Percentiles rank a stretch among this genome's conserved stretches.
phyloP scores from a whole-genome alignment of 805 yeast species.

The Wickerhamomyces mucosus region DNA sequence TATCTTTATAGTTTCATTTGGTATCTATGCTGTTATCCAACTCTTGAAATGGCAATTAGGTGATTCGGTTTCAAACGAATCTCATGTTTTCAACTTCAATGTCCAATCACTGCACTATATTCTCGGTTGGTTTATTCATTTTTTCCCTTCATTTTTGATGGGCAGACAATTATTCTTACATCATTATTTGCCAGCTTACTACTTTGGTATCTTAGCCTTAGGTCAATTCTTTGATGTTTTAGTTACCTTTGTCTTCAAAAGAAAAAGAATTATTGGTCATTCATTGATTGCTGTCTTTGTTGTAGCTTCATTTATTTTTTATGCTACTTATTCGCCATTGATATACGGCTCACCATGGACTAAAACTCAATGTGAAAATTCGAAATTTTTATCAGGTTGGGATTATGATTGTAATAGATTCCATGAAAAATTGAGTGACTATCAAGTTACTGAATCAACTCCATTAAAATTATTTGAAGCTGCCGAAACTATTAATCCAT shows the following conservation, averaged over 20 bases:
- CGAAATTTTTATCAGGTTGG: conserved; percentile 63
- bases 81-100: conserved; percentile 55
- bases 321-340: conserved; percentile 56
- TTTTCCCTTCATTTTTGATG: conserved; percentile 75
- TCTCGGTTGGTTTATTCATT: conserved; percentile 66
- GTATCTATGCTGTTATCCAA: conserved; percentile 31
- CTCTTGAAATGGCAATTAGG: conserved; percentile 60
- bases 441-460: neutral
- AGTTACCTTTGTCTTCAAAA: conserved; percentile 32
- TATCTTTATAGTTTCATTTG: conserved; percentile 40
- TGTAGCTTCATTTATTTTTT: conserved; percentile 42
- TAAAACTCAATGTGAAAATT: conserved; percentile 45
- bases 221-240: conserved; percentile 57
- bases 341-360: conserved; percentile 82
- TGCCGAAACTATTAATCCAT: neutral
- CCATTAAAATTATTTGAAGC: neutral
- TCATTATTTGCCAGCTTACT: conserved; percentile 88
- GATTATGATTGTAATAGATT: conserved; percentile 74
- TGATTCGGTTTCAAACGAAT: conserved; percentile 36
- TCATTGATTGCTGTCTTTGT: conserved; percentile 39
- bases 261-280: conserved; percentile 35
- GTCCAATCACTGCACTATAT: conserved; percentile 51
- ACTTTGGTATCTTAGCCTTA: conserved; percentile 72
- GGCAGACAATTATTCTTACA: conserved; percentile 88
- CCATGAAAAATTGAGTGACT: conserved; percentile 1